A percentile compares a stretch with the other conserved stretches of the same genome.
Conservation (phyloP, 1,284 basidiomycete genomes). For the Puccinia hordei region DNA sequence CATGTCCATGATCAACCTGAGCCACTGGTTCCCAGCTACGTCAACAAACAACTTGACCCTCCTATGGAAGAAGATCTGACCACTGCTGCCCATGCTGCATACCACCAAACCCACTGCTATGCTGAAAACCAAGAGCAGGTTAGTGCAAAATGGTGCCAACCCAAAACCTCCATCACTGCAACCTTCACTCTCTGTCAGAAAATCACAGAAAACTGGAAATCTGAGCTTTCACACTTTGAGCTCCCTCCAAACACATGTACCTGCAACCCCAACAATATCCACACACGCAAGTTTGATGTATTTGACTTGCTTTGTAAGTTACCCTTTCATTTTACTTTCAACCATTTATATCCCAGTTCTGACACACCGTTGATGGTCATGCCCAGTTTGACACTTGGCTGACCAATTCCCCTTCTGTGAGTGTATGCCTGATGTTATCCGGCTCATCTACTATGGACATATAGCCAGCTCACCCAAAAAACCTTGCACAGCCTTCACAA, state of each 20-base stretch:
- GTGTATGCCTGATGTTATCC: constrained; percentile 2
- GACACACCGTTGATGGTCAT: too few species aligned
- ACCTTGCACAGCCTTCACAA: constrained; percentile 13
- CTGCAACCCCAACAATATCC: not conserved
- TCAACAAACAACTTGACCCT: too few species aligned
- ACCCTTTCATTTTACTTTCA: not conserved
- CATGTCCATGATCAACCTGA: too few species aligned
- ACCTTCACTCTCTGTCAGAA: not conserved
- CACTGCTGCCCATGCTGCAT: not conserved
- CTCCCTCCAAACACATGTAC: not conserved
- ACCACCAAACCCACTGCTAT: not conserved
- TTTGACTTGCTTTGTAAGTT: not conserved
- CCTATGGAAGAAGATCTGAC: not conserved
- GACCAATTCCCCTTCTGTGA: not conserved
- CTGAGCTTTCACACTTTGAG: not conserved
- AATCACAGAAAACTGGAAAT: not conserved
- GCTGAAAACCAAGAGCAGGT: not conserved
- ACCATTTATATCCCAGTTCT: not conserved
- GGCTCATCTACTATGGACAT: constrained; percentile 4
- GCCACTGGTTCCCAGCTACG: too few species aligned
- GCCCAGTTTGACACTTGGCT: not conserved
- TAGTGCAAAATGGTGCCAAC: not conserved
- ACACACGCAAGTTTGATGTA: not conserved
- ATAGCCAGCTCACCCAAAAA: constrained; percentile 2
- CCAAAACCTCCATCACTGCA: not conserved